A percentile compares a stretch with the other conserved stretches of the same genome.
Conservation (phyloP, 805 yeast genomes). For the Candida boleticola region DNA sequence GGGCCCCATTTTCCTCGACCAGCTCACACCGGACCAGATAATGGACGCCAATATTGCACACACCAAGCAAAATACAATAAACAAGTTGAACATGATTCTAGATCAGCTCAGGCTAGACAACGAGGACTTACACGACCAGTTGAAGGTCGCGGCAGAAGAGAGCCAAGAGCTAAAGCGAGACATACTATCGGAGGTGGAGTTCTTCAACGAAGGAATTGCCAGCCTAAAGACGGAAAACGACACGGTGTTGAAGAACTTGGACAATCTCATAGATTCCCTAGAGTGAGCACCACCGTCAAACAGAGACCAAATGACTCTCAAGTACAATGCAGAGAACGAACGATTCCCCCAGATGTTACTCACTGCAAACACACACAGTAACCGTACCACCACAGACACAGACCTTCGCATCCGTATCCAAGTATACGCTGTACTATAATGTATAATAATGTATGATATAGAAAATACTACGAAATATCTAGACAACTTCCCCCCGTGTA, state of each 20-base stretch:
- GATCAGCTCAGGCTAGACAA: conserved; percentile 38
- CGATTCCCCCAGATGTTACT: too few species aligned
- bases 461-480: too few species aligned
- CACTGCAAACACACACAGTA: too few species aligned
- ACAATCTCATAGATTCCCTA: conserved; percentile 18
- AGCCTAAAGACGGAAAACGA: conserved; percentile 16
- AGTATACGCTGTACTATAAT: not conserved
- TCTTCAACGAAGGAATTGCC: conserved; percentile 19
- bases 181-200: conserved; percentile 19
- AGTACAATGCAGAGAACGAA: too few species aligned
- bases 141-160: conserved; percentile 18
- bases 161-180: conserved; percentile 19
- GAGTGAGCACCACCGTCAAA: too few species aligned
- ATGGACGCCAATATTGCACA: conserved; percentile 27
- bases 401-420: too few species aligned
- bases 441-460: not conserved
- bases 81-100: conserved; percentile 31
- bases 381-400: too few species aligned
- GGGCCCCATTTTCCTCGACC: conserved; percentile 26
- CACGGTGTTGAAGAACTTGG: conserved; percentile 17
- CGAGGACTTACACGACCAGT: conserved; percentile 21
- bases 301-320: too few species aligned
- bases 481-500: too few species aligned
- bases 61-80: conserved; percentile 20
- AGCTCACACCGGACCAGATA: conserved; percentile 28